Conservation (phyloP, 148 eudicot genomes). For the Rhododendron kiyosumense region DNA sequence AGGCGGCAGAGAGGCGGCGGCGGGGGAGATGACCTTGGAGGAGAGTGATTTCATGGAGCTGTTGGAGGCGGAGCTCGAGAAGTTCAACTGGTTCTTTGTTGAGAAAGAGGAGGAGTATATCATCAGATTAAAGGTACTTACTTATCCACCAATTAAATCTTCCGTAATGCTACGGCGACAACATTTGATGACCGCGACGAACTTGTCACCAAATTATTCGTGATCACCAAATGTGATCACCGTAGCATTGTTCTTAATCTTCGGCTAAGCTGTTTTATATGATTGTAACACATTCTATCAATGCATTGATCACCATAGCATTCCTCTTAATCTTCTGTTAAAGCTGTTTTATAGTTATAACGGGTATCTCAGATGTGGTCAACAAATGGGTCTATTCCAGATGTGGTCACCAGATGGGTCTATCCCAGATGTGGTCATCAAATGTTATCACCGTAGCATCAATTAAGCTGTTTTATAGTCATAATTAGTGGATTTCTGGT, state of each 20-base stretch:
- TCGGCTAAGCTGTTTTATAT: neutral
- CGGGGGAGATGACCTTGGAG: conserved; percentile 33
- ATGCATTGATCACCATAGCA: neutral
- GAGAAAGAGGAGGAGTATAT: conserved; percentile 69
- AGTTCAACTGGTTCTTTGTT: conserved; percentile 56
- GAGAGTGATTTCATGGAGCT: conserved; percentile 45
- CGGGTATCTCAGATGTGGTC: neutral
- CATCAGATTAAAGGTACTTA: conserved; percentile 53
- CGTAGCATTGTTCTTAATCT: neutral
- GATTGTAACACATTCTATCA: neutral
- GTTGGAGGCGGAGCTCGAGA: conserved; percentile 58
- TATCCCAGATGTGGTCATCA: neutral
- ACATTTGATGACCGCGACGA: neutral
- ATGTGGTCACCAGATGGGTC: no score
- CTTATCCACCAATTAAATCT: neutral
- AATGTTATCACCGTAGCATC: neutral
- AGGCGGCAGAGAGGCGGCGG: conserved; percentile 19
- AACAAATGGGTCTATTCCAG: neutral
- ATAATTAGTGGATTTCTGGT: neutral
- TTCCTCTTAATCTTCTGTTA: neutral
- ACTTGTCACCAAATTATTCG: no score
- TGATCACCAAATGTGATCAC: neutral
- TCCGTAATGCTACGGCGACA: neutral
- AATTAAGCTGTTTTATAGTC: neutral
- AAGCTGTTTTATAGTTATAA: neutral